These are phyloP conservation scores for Betula pendula DNA, from an alignment of 306 rosid genomes.

Conservation along the genomic window DNA sequence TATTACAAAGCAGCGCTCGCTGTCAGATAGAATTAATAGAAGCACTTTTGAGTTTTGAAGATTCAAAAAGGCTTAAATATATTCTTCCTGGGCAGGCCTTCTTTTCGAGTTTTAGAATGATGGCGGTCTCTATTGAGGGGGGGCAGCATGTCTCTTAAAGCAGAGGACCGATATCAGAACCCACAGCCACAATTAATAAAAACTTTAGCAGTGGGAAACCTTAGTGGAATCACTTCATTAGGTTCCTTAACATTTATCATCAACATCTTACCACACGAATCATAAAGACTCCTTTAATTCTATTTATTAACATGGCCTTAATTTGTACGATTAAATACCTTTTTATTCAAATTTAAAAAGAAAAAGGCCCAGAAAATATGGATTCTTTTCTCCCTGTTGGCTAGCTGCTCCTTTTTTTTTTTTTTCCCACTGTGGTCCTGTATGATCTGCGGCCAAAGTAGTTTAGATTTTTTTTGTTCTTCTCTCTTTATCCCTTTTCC, in stretches of 20 bases:
- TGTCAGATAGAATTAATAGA: constrained; percentile 30
- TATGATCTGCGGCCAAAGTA: background rate
- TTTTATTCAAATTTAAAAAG: constrained; percentile 3
- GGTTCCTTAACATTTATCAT: constrained; percentile 19
- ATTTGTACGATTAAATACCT: background rate
- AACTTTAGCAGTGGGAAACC: constrained; percentile 46
- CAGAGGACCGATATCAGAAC: constrained; percentile 26
- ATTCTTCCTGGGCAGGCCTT: constrained; percentile 26
- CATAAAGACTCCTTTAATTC: constrained; percentile 13
- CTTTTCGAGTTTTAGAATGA: constrained; percentile 41
- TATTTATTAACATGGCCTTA: background rate
- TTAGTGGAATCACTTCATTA: constrained; percentile 42
- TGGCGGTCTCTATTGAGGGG: constrained; percentile 56
- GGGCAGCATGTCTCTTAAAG: constrained; percentile 72
- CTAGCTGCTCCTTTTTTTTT: constrained; percentile 25
- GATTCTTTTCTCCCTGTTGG: constrained; percentile 46
- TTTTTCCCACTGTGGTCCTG: constrained; percentile 14
- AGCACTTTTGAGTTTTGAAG: constrained; percentile 21
- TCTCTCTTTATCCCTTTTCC: constrained; percentile 20
- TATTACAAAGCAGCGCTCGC: constrained; percentile 9
- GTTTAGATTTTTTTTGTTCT: constrained; percentile 5
- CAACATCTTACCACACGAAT: constrained; percentile 6
- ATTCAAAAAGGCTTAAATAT: constrained; percentile 17
- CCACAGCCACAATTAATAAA: too few species aligned
- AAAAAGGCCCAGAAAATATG: constrained; percentile 25